Conservation (phyloP, 306 rosid species). For the Vigna nakashimae region DNA sequence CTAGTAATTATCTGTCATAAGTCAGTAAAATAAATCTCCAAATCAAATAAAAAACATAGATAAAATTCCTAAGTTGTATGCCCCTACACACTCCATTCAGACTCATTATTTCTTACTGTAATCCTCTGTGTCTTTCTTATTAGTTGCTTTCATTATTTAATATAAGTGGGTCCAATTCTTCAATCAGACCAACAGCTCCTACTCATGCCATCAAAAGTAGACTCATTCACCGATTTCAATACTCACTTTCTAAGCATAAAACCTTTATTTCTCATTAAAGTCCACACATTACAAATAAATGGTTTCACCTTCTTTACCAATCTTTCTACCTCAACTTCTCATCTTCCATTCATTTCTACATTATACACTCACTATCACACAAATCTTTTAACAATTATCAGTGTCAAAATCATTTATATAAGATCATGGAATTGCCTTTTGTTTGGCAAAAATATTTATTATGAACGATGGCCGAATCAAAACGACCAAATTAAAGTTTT, state of each 20-base stretch:
- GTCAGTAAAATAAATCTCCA: too few relatives aligned
- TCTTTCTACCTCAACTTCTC: neutral
- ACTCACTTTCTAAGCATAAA: neutral
- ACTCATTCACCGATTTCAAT: neutral
- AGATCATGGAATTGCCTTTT: too few relatives aligned
- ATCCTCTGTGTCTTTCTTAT: neutral
- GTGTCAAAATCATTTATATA: too few relatives aligned
- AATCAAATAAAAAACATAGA: too few relatives aligned
- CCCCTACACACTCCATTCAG: too few relatives aligned
- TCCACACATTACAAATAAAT: neutral
- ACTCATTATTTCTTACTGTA: neutral
- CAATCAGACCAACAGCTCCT: conserved; percentile 22
- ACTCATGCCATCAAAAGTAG: neutral
- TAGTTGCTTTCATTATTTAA: conserved; percentile 1
- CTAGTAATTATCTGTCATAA: too few relatives aligned
- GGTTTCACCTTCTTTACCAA: neutral
- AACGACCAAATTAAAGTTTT: too few relatives aligned
- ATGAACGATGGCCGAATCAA: too few relatives aligned
- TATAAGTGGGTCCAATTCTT: conserved; percentile 12
- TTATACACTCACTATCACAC: neutral
- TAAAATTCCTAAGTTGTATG: too few relatives aligned
- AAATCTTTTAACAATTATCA: too few relatives aligned
- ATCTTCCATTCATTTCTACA: neutral
- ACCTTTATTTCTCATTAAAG: neutral
- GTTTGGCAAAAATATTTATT: too few relatives aligned